Evolutionary conservation across 306 rosid species (phyloP), one percentile per base, ranked within the genome.

Genomic region (Cucumis cinereus): DNA sequence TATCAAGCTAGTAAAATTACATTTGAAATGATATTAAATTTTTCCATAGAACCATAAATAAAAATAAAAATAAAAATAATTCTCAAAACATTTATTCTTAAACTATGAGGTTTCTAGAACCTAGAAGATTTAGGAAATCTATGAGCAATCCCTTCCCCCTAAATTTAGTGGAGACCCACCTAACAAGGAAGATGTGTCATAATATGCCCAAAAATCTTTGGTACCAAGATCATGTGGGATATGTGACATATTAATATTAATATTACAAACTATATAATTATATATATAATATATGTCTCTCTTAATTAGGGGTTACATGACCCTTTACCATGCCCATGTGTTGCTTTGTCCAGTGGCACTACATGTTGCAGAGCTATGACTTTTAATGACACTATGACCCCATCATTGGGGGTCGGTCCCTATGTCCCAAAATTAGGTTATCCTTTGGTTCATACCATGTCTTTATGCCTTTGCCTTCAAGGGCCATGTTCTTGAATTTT

Each of bases 161-260:
- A 61, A 62, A 62, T 62, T 19, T 17, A 40, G 53, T 36, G 45
- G 54, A 68, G n/a, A 22, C 74, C 74, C 36, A 41, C 53, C 53
- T 43, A 68, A 22, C 55, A 68, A 68, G 15, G 19, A 19, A 64
- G 40, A 38, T 66, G 72, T 52, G 72, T 38, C 52, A 38, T 38
- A n/a, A 38, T 36, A 45, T 68, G 22, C 12, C 74, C 56, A 69
- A 45, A 45, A 69, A 69, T 69, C 74, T 69, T 69, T 69, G 38
- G 38, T 45, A 69, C 71, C 52, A 68, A 68, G 50, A 68, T 68
- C 74, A 22, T 68, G 28, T 66, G 73, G 19, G 53, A 40, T 17
- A 33, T 66, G 19, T n/a, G 52, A 57, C 7, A 53, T 6, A 52
- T n/a, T n/a, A n/a, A n/a, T 28, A 30, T 53, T 22, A 68, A 68